Base-by-base conservation (phyloP, 2,329 filamentous ascomycete species). In the Trichoderma arundinaceum region DNA sequence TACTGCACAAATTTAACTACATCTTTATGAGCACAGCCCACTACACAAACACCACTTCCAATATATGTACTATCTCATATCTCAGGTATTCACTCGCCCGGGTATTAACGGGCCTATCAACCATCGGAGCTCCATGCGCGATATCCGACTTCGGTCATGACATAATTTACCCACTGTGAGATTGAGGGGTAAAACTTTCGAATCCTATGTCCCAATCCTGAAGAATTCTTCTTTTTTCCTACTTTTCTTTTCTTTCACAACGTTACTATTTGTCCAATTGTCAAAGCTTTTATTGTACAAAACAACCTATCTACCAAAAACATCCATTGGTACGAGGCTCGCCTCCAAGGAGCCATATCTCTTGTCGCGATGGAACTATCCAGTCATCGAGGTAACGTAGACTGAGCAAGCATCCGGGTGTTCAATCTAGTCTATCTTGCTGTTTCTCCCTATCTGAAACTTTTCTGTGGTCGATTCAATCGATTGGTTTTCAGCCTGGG, bases 381-480 rank as follows among this genome's bases (percentile, higher is more conserved):
- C 71, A 68, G 69, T 74, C 74, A 77, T 81, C 79, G 77, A 81
- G 79, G 79, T 81, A 81, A 81, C 76, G 78, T 78, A 73, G 67
- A 70, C 68, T 69, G 78, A 79, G 77, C 78, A 76, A 74, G 80
- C 79, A 81, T 75, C 78, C 79, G 79, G 79, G 79, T 81, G 79
- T 80, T 80, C 72, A 70, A 64, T 74, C 72, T 69, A 68, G 51
- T 41, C 39, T 28, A 67, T 59, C 44, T 17, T 49, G 39, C n/a
- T 58, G 44, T 65, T 43, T 60, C 41, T 28, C 13, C 54, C 38
- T 17, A 33, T 15, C 46, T 32, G 41, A 19, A 1, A 33, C 67
- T 43, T 19, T 41, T 28, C 38, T 44, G 28, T 19, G 38, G 9
- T 51, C n/a, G n/a, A 48, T 48, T 48, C 17, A n/a, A 35, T 61